Conservation (phyloP, 805 yeast species). For the Spathaspora girioi region DNA sequence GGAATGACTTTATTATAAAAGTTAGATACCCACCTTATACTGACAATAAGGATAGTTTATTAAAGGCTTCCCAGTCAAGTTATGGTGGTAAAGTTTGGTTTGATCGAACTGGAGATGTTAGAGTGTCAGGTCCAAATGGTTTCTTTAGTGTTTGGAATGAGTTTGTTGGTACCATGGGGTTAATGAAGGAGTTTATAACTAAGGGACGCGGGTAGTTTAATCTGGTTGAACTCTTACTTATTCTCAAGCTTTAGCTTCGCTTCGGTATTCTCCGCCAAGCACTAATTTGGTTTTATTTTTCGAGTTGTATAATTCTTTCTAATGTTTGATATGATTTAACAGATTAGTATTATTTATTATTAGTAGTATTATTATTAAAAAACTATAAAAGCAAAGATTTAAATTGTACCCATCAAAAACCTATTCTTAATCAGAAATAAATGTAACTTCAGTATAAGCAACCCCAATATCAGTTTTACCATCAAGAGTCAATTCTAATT, state of each 20-base stretch:
- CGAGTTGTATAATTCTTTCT: neutral
- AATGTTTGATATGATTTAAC: neutral
- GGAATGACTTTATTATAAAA: conserved; percentile 57
- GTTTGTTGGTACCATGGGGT: conserved; percentile 25
- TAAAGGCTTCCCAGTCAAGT: conserved; percentile 23
- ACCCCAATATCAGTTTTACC: conserved; percentile 53
- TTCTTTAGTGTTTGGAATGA: conserved; percentile 30
- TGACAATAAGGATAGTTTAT: conserved; percentile 26
- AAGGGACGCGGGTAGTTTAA: conserved; percentile 1
- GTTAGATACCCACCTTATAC: conserved; percentile 66
- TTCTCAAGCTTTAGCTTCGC: conserved; percentile 6
- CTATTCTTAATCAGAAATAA: conserved; percentile 46
- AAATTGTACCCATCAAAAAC: neutral
- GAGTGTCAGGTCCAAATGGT: conserved; percentile 27
- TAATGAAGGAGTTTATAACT: conserved; percentile 18
- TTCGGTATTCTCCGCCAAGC: neutral
- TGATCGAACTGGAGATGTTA: conserved; percentile 33
- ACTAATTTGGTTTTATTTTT: neutral
- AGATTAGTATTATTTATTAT: neutral
- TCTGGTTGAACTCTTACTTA: neutral
- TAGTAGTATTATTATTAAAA: neutral
- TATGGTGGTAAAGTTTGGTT: conserved; percentile 38
- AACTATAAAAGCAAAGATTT: neutral
- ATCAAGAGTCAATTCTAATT: conserved; percentile 45
- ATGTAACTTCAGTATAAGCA: conserved; percentile 78